Conservation (phyloP, 768 basidiomycete species). For the Dictyophora rubrovolvata region DNA sequence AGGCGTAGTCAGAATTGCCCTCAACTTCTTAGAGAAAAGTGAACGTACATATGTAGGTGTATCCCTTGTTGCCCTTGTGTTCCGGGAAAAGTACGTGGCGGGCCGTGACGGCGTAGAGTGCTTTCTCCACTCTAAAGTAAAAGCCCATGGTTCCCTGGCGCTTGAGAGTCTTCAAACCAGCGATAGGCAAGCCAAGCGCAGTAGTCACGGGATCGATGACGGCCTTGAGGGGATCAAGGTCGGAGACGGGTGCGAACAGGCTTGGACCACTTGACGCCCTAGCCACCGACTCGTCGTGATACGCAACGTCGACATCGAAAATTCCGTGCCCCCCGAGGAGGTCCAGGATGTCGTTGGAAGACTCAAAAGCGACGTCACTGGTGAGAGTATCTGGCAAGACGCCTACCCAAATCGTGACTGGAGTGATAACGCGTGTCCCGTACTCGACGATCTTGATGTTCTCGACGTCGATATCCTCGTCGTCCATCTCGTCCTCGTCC, state of each 20-base stretch:
- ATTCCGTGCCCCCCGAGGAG: constrained; percentile 19
- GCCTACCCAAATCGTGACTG: constrained; percentile 26
- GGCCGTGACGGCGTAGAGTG: constrained; percentile 20
- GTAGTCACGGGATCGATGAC: constrained; percentile 23
- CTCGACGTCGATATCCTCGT: neutral
- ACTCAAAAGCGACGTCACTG: constrained; percentile 17
- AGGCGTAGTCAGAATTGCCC: neutral
- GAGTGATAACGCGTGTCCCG: neutral
- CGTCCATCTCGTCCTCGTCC: constrained; percentile 3
- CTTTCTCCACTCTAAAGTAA: constrained; percentile 28
- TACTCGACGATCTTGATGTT: too few relatives aligned
- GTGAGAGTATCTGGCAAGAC: constrained; percentile 22
- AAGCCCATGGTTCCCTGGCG: constrained; percentile 30
- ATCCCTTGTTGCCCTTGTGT: constrained; percentile 11
- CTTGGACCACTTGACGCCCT: neutral
- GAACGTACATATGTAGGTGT: constrained; percentile 11
- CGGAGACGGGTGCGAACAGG: neutral
- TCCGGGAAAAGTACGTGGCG: constrained; percentile 25
- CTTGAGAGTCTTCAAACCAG: constrained; percentile 15
- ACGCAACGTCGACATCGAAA: constrained; percentile 23
- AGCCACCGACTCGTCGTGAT: constrained; percentile 21
- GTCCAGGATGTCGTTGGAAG: constrained; percentile 15
- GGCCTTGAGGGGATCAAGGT: neutral
- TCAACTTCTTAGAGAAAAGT: constrained; percentile 9
- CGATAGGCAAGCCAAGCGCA: constrained; percentile 27